Base-by-base conservation (phyloP, 305 asterid species). In the Rubia peregrina region DNA sequence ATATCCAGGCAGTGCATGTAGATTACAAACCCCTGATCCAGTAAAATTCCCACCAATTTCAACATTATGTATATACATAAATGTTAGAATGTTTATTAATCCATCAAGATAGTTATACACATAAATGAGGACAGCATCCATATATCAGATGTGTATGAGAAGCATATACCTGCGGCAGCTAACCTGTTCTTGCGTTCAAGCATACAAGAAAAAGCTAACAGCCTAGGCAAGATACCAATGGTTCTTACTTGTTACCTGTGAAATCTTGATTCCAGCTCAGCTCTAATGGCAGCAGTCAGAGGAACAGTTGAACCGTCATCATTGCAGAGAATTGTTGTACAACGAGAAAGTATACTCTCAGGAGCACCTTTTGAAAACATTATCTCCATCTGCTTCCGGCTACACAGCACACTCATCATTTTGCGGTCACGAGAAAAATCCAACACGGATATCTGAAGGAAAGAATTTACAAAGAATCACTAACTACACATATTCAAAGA, bases 311-410 rank as follows among this genome's bases (percentile, higher is more conserved):
- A 87, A 75, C 99, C 99, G 73, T 90, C 96, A 80, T 84, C 87
- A 77, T 95, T 95, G 84, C 99, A 90, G 78, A 95, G 83, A 71
- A 95, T 87, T 75, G 76, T 85, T 78, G 96, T 84, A 86, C 99
- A 95, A 81, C 92, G 88, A 74, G 95, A 78, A 78, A 95, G 89
- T 82, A 95, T 85, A 80, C 95, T 91, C 87, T 95, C 99, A 3
- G 99, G 99, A 70, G 99, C 98, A 82, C 99, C 99, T 85, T 95
- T 95, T 65, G 99, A 88, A 83, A 95, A 92, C 98, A 92, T 88
- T 69, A 92, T 87, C 78, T 89, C 95, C 77, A 85, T 84, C 84
- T 91, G 97, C 86, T 91, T 95, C 79, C 93, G 88, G 88, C 85
- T 88, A 85, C 97, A 91, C 59, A 95, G 97, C 80, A 88, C 97